phyloP scores from a whole-genome alignment of 2,329 filamentous ascomycete genomes.

The Colletotrichum cuscutae region DNA sequence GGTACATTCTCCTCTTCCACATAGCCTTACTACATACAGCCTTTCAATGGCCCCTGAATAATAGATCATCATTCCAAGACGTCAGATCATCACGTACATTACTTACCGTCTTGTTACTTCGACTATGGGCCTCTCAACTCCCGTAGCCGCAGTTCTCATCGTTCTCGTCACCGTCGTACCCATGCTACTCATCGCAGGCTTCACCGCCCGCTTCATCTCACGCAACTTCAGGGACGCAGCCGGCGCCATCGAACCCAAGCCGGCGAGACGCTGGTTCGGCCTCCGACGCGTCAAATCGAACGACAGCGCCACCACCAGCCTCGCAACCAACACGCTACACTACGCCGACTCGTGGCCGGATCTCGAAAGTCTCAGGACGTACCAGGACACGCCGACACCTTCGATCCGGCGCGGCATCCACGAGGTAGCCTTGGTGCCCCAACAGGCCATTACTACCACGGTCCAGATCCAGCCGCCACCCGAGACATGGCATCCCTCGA shows the following conservation, averaged over 20 bases:
- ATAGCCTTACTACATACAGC: not conserved
- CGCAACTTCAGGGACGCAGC: slow-evolving; percentile 30
- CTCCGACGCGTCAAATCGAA: slow-evolving; percentile 4
- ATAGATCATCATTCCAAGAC: not conserved
- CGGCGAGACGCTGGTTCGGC: slow-evolving; percentile 17
- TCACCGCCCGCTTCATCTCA: slow-evolving; percentile 24
- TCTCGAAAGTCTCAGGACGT: slow-evolving; percentile 42
- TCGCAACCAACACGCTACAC: not conserved
- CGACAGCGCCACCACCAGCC: not conserved
- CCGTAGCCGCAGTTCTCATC: slow-evolving; percentile 15
- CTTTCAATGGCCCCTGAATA: not conserved
- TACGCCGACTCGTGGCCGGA: slow-evolving; percentile 47
- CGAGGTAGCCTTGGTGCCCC: not conserved
- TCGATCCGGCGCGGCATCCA: not conserved
- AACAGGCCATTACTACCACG: not conserved
- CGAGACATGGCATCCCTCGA: slow-evolving; percentile 48
- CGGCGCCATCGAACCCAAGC: slow-evolving; percentile 16
- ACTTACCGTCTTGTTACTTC: not conserved
- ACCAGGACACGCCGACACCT: slow-evolving; percentile 10
- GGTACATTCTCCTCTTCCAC: not conserved
- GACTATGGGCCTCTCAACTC: slow-evolving; percentile 26
- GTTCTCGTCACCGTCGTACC: slow-evolving; percentile 19
- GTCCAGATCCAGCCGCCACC: not conserved
- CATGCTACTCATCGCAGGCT: not conserved
- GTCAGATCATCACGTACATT: not conserved